These are phyloP conservation scores for Cladosporium sp. DNA, from an alignment of 2,329 filamentous ascomycete species.

Conservation along the genomic window DNA sequence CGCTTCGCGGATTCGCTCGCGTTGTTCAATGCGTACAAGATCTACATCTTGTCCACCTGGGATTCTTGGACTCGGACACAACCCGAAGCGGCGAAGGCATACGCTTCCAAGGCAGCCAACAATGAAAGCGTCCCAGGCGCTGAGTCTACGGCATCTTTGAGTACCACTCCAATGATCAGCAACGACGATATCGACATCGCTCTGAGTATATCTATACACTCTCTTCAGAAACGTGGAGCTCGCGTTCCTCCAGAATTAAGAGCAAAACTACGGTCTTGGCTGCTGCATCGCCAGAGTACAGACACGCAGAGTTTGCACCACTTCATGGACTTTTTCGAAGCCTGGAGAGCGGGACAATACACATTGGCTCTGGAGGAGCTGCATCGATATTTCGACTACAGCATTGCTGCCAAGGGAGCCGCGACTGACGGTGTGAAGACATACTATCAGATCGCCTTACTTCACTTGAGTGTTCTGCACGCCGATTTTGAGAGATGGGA, in stretches of 20 bases:
- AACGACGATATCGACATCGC: slow-evolving; percentile 38
- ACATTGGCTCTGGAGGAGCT: slow-evolving; percentile 83
- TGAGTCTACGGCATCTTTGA: slow-evolving; percentile 23
- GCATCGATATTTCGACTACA: slow-evolving; percentile 95
- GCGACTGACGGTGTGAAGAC: slow-evolving; percentile 52
- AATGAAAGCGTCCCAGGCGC: slow-evolving; percentile 13
- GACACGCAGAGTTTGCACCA: slow-evolving; percentile 26
- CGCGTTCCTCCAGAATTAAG: slow-evolving; percentile 71
- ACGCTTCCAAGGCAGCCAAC: background rate
- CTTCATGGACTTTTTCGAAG: slow-evolving; percentile 64
- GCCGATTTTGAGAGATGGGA: slow-evolving; percentile 89
- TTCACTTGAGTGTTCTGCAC: slow-evolving; percentile 89
- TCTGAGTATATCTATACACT: slow-evolving; percentile 80
- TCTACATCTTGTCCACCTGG: slow-evolving; percentile 45
- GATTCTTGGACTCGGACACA: slow-evolving; percentile 5
- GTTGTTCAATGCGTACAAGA: slow-evolving; percentile 77
- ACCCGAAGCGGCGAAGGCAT: slow-evolving; percentile 16
- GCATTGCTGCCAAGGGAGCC: slow-evolving; percentile 33
- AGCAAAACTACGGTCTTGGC: slow-evolving; percentile 52
- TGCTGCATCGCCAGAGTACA: slow-evolving; percentile 22
- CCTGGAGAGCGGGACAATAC: slow-evolving; percentile 87
- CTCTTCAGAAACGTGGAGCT: slow-evolving; percentile 76
- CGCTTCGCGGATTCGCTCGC: slow-evolving; percentile 71
- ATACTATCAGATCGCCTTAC: slow-evolving; percentile 89
- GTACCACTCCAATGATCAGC: slow-evolving; percentile 13